Base-by-base conservation (phyloP, 208 protist genomes). In the Wallacemonas sp. region DNA sequence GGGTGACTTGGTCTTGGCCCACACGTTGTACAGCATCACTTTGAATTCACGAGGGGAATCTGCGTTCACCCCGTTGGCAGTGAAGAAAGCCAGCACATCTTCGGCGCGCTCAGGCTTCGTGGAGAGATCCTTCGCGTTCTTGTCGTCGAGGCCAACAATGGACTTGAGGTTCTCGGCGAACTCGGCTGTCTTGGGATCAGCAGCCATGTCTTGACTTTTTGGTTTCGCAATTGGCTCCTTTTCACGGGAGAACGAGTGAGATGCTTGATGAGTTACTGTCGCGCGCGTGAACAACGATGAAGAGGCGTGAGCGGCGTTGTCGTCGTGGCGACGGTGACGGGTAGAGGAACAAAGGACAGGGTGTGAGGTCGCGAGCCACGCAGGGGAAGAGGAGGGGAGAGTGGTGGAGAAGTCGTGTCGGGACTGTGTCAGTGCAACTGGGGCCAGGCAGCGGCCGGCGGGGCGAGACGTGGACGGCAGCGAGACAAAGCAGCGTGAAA, bases 101-200 rank as follows among this genome's bases (percentile, higher is more conserved):
- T 77, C 72, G n/a, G 81, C 90, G 54, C 90, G 87, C 60, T 91
- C 90, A 30, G 72, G 77, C 73, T 95, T 95, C 63, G 80, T 93
- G 59, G 85, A 87, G 19, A 95, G 71, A 57, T 95, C 87, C 38
- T 86, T 88, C 24, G 90, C 82, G 26, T 92, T 92, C 67, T 92
- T 95, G 37, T 91, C 90, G 71, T 95, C 90, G 32, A 95, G 87
- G 32, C 90, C 90, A 53, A 93, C 90, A 62, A 95, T 73, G 34
- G 58, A 13, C 71, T 89, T 81, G 45, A 95, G 85, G 58, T 78
- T 76, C 46, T 69, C 67, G n/a, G 74, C 53, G 41, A 62, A 67
- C 41, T 63, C 38, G 1, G 67, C 60, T 4, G 41, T 27, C 36
- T 57, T 66, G 2, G 61, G 44, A 24, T 66, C 46, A 37, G 45